Evolutionary conservation across 106 monocot genomes (phyloP).

Genomic region (Triglochin maritima): DNA sequence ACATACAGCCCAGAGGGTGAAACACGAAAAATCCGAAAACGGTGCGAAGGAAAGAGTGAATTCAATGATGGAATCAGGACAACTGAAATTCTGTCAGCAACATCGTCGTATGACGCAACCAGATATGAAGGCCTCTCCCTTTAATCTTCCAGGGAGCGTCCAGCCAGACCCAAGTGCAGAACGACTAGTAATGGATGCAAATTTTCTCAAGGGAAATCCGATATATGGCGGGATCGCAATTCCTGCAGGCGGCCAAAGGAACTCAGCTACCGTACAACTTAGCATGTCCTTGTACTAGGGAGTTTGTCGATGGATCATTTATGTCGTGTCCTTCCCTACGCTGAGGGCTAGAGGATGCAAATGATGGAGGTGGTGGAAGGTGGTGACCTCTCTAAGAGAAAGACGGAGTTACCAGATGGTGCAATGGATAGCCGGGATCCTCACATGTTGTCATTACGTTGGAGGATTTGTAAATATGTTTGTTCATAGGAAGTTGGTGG

Average conservation of each 20-base stretch:
- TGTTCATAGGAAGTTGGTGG: too few relatives aligned
- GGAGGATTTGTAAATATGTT: too few relatives aligned
- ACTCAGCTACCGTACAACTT: slow-evolving; percentile 10
- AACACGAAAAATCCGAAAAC: slow-evolving; percentile 18
- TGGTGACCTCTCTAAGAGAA: too few relatives aligned
- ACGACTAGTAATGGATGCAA: slow-evolving; percentile 4
- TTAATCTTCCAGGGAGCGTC: slow-evolving; percentile 21
- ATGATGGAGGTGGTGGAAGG: too few relatives aligned
- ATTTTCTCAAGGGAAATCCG: slow-evolving; percentile 18
- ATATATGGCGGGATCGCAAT: slow-evolving; percentile 27
- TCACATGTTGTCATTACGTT: too few relatives aligned
- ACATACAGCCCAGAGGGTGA: slow-evolving; percentile 21
- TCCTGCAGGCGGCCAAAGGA: slow-evolving; percentile 12
- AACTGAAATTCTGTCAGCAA: slow-evolving; percentile 4
- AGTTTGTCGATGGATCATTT: too few relatives aligned
- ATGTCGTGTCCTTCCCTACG: neutral
- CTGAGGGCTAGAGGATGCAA: neutral
- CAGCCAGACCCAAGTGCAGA: slow-evolving; percentile 19
- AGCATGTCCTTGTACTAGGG: slow-evolving; percentile 23
- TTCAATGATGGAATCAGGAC: slow-evolving; percentile 7
- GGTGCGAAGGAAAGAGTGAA: neutral
- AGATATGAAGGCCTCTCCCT: slow-evolving; percentile 42
- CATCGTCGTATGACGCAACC: slow-evolving; percentile 11
- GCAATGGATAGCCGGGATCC: too few relatives aligned
- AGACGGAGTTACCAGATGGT: too few relatives aligned